Base-by-base conservation (phyloP, 371 early-diverging fungal species). In the Circinella minor region DNA sequence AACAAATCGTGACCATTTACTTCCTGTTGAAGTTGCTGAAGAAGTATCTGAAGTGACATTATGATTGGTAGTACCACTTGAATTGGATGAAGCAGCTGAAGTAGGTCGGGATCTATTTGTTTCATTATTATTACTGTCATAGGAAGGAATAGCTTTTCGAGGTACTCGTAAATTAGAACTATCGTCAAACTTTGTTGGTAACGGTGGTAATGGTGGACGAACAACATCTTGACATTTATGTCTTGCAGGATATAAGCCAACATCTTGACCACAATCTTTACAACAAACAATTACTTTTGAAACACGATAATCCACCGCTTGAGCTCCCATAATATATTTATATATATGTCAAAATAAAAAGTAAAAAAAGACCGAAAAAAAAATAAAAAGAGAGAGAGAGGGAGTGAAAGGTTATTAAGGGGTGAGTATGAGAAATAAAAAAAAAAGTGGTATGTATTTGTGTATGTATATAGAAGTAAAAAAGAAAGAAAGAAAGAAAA, bases 211-310 rank as follows among this genome's bases (percentile, higher is more conserved):
- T n/a, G 82, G 79, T 9, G 85, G 84, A 65, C 83, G 74, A 64
- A 75, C 76, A 1, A 81, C 72, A 2, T 77, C 72, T 17, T 75
- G 77, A 71, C 91, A 91, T 63, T 86, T 86, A 72, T 91, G 91
- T 54, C 87, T 77, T 36, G 89, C 89, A 14, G 91, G 91, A 64
- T 90, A 91, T 11, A 84, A 65, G 1, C 91, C 91, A 27, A 91
- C 91, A 68, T 91, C 91, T 59, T 87, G 83, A 13, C 85, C 84
- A 76, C 91, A 91, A 66, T 91, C 91, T 74, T 85, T 87, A 74
- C 91, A 91, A 49, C 87, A 75, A 11, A 91, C 84, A 27, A 82
- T 87, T 15, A 91, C 72, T 51, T 82, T 81, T 17, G 91, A 91
- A 47, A 91, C 81, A 70, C 91, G 77, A 71, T 91, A 91, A 74